These are phyloP conservation scores for Peronosclerospora sorghi DNA, from an alignment of 352 stramenopile genomes.

Conservation along the genomic window DNA sequence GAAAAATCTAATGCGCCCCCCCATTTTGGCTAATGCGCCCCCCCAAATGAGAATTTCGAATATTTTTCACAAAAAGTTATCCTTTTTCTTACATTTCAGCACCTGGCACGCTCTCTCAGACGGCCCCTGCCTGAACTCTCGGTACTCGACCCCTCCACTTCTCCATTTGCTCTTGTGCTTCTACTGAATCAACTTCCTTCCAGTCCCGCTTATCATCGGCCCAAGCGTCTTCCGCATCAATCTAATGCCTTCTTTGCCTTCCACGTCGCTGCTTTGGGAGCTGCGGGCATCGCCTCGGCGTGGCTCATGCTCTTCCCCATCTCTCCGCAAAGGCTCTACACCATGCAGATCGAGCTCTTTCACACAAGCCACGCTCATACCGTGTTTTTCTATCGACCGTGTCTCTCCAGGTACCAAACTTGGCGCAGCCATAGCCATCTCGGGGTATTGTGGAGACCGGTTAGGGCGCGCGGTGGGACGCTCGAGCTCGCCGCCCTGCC, in stretches of 20 bases:
- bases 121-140: slow-evolving; percentile 48
- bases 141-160: slow-evolving; percentile 4
- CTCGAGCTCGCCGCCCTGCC: slow-evolving; percentile 65
- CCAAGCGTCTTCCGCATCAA: slow-evolving; percentile 19
- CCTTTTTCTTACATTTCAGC: slow-evolving; percentile 59
- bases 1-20: too few relatives aligned
- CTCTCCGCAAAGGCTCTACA: slow-evolving; percentile 57
- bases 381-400: slow-evolving; percentile 59
- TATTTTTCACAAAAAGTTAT: too few relatives aligned
- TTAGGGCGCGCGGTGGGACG: slow-evolving; percentile 54
- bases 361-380: slow-evolving; percentile 53
- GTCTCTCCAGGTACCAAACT: slow-evolving; percentile 49
- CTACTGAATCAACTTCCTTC: background rate
- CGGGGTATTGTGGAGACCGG: slow-evolving; percentile 49
- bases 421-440: slow-evolving; percentile 38
- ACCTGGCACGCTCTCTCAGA: slow-evolving; percentile 25
- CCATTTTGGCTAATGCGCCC: too few relatives aligned
- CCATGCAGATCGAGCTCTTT: slow-evolving; percentile 81
- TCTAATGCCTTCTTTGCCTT: slow-evolving; percentile 50
- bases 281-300: slow-evolving; percentile 29
- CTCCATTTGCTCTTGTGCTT: background rate
- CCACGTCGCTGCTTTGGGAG: slow-evolving; percentile 39
- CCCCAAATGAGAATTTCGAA: too few relatives aligned
- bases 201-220: slow-evolving; percentile 16
- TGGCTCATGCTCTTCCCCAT: slow-evolving; percentile 69